Base-by-base conservation (phyloP, 1,284 basidiomycete species). In the Lignosus rhinocerotis region DNA sequence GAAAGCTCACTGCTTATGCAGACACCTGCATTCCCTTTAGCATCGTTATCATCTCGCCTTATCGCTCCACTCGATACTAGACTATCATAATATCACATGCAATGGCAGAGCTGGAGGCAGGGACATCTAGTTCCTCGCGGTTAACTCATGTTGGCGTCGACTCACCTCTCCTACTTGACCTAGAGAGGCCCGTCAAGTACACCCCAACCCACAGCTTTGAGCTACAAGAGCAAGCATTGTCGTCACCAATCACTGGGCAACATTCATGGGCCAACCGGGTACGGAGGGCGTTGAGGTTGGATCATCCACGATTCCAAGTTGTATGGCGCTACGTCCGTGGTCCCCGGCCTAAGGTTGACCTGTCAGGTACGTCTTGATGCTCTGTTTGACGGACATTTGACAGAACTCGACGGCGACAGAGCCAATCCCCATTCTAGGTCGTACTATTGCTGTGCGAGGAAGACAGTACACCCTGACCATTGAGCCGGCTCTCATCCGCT, bases 291-390 rank as follows among this genome's bases (percentile, higher is more conserved):
- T 61, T 72, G 31, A 64, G 58, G 48, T 51, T 58, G 34, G 53
- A 70, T 10, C 62, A 71, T 55, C 66, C 64, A 34, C 62, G 62
- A 43, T 54, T 67, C 12, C 62, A 59, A 39, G 70, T 66, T 45
- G 55, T 71, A 44, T 66, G 70, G 48, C 53, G 55, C 12, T 89
- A 85, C 66, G 54, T 83, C 48, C 77, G 79, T 65, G 88, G 88
- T 7, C 88, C 88, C 0, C 71, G 80, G 50, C 85, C 85, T 7
- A 86, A 83, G 68, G 70, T 79, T 31, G 80, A 84, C 63, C 69
- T 89, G 42, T 74, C 81, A 73, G 77, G 85, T 86, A 59, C 53
- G 80, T 75, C 59, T 44, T 17, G 7, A 17, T 31, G 30, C 36
- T 46, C 7, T 51, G 43, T 43, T 32, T 43, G 44, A 59, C 38